Evolutionary conservation across 2,329 filamentous ascomycete genomes (phyloP).

Genomic region (Cercospora nicotianae): DNA sequence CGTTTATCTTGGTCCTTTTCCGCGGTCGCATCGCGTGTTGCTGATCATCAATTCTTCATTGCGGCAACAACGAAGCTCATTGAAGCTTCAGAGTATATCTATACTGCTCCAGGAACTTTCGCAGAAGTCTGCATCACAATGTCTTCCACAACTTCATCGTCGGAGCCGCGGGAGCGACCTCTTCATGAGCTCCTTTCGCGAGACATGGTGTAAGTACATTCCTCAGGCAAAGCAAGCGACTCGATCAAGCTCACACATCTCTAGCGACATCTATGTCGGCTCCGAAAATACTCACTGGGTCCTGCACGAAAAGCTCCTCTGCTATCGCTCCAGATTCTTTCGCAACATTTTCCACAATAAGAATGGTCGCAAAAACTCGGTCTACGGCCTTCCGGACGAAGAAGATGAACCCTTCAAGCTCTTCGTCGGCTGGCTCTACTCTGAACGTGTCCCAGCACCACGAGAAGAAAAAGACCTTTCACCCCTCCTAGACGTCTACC

Average conservation of each 20-base stretch:
- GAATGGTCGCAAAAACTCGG: slow-evolving; percentile 38
- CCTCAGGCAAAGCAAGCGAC: background rate
- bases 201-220: slow-evolving; percentile 43
- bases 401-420: slow-evolving; percentile 54
- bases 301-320: slow-evolving; percentile 58
- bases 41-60: slow-evolving; percentile 1
- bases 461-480: slow-evolving; percentile 53
- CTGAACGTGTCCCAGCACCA: slow-evolving; percentile 48
- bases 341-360: slow-evolving; percentile 49
- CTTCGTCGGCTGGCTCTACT: slow-evolving; percentile 58
- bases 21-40: background rate
- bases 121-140: slow-evolving; percentile 1
- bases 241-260: background rate
- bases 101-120: background rate
- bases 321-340: slow-evolving; percentile 57
- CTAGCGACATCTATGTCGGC: slow-evolving; percentile 56
- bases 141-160: slow-evolving; percentile 19
- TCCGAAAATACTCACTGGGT: slow-evolving; percentile 56
- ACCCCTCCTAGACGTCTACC: slow-evolving; percentile 55
- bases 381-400: slow-evolving; percentile 54
- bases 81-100: background rate
- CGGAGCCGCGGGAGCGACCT: slow-evolving; percentile 39
- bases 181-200: slow-evolving; percentile 54
- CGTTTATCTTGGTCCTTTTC: background rate
- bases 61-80: slow-evolving; percentile 5